Percentiles rank a stretch among this genome's conserved stretches.
These are phyloP conservation scores for Pseudocercospora macadamiae DNA, from an alignment of 2,329 filamentous ascomycete species.

Conservation along the genomic window DNA sequence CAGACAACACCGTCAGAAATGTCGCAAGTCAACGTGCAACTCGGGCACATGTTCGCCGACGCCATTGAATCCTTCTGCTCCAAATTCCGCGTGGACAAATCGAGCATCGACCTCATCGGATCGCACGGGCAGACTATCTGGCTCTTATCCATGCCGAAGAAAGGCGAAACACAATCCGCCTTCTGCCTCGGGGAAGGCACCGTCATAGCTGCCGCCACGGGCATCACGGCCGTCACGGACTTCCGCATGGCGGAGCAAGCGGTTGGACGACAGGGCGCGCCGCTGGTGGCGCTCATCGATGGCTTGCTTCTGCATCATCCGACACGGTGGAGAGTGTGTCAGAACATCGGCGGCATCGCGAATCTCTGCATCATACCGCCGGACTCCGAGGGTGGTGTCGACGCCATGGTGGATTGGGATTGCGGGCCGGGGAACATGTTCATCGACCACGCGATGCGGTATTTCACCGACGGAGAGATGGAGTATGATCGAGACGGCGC, in stretches of 20 bases:
- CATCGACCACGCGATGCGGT: conserved; percentile 36
- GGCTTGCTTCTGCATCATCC: conserved; percentile 60
- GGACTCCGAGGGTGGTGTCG: conserved; percentile 34
- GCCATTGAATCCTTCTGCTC: conserved; percentile 57
- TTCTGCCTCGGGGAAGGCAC: conserved; percentile 62
- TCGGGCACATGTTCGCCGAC: conserved; percentile 60
- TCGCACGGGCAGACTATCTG: conserved; percentile 64
- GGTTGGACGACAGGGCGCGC: conserved; percentile 58
- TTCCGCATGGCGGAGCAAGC: conserved; percentile 61
- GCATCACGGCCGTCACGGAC: conserved; percentile 62
- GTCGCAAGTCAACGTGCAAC: conserved; percentile 59
- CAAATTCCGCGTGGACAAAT: conserved; percentile 40
- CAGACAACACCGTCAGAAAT: conserved; percentile 57
- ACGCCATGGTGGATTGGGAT: conserved; percentile 39
- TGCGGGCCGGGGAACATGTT: conserved; percentile 40
- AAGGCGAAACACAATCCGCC: conserved; percentile 51
- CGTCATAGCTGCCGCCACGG: conserved; percentile 59
- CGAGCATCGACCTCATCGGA: conserved; percentile 56
- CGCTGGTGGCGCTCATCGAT: conserved; percentile 63
- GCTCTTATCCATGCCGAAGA: conserved; percentile 57
- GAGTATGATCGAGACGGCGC: conserved; percentile 40
- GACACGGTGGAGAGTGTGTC: conserved; percentile 59
- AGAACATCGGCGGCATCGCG: conserved; percentile 65
- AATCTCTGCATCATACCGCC: conserved; percentile 65
- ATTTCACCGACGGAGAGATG: conserved; percentile 36